These are phyloP conservation scores for Cynara cardunculus DNA, from an alignment of 129 eudicot genomes.

Conservation along the genomic window DNA sequence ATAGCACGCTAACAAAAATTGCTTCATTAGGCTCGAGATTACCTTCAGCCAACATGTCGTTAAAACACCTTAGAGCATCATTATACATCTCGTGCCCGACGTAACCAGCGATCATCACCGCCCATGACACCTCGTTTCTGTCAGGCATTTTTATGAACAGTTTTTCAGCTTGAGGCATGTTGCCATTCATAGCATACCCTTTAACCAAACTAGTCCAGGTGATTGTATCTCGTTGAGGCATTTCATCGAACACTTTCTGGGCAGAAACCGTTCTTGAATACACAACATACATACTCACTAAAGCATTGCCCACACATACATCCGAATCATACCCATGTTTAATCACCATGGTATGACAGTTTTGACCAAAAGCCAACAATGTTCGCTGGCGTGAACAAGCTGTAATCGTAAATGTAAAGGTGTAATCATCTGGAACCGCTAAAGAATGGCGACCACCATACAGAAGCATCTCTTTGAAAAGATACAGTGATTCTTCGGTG, in stretches of 20 bases:
- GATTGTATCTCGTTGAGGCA: constrained; percentile 35
- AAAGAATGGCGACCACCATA: constrained; percentile 17
- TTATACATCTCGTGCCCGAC: constrained; percentile 19
- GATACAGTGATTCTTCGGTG: constrained; percentile 19
- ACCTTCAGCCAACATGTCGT: constrained; percentile 31
- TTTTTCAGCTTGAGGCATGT: constrained; percentile 22
- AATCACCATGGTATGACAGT: constrained; percentile 38
- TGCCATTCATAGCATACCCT: constrained; percentile 22
- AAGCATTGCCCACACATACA: constrained; percentile 37
- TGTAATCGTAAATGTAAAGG: constrained; percentile 35
- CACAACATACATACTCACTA: constrained; percentile 30
- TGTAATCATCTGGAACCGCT: constrained; percentile 43
- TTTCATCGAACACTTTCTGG: constrained; percentile 39
- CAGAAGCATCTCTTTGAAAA: constrained; percentile 33
- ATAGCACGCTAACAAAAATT: constrained; percentile 28
- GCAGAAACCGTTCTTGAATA: constrained; percentile 25
- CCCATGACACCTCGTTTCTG: constrained; percentile 42
- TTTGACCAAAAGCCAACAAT: constrained; percentile 16
- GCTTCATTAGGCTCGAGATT: constrained; percentile 38
- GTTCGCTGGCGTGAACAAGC: constrained; percentile 30
- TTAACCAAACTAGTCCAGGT: constrained; percentile 46
- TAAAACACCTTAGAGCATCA: constrained; percentile 31
- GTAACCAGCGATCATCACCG: constrained; percentile 43
- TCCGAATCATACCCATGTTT: constrained; percentile 30
- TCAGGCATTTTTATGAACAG: constrained; percentile 31